A percentile compares a stretch with the other conserved stretches of the same genome.
These are phyloP conservation scores for Orbilia blumenaviensis DNA, from an alignment of 2,329 filamentous ascomycete genomes.

Conservation along the genomic window DNA sequence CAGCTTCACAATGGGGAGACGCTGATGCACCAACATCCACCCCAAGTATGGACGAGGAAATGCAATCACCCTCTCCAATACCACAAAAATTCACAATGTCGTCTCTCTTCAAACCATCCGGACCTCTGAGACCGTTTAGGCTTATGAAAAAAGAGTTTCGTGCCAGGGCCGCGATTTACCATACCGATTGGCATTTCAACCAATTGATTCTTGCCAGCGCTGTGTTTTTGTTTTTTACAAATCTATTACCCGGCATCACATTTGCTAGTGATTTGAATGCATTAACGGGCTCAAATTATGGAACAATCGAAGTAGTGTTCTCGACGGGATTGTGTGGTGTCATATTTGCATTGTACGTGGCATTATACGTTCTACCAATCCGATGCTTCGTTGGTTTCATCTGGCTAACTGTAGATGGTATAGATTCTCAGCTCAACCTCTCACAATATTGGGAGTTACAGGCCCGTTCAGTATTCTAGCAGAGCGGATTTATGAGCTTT, in stretches of 20 bases:
- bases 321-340: slow-evolving; percentile 72
- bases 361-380: not conserved
- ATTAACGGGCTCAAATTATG: slow-evolving; percentile 71
- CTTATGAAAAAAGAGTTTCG: slow-evolving; percentile 56
- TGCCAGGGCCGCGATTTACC: slow-evolving; percentile 51
- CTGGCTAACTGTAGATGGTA: slow-evolving; percentile 2
- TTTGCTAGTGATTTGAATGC: slow-evolving; percentile 73
- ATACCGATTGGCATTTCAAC: slow-evolving; percentile 66
- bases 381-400: not conserved
- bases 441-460: slow-evolving; percentile 73
- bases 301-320: slow-evolving; percentile 73
- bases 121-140: slow-evolving; percentile 54
- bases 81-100: not conserved
- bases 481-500: slow-evolving; percentile 72
- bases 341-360: slow-evolving; percentile 69
- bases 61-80: slow-evolving; percentile 26
- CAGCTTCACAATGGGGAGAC: slow-evolving; percentile 44
- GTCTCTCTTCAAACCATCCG: slow-evolving; percentile 36
- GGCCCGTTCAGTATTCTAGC: slow-evolving; percentile 74
- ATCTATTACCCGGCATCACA: slow-evolving; percentile 72
- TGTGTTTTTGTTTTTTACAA: slow-evolving; percentile 74
- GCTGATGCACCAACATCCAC: slow-evolving; percentile 25
- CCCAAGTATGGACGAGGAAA: slow-evolving; percentile 41
- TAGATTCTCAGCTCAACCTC: slow-evolving; percentile 69
- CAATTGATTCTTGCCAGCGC: slow-evolving; percentile 72